These are phyloP conservation scores for Mycothermus thermophilus DNA, from an alignment of 495 filamentous ascomycete genomes.

Conservation along the genomic window DNA sequence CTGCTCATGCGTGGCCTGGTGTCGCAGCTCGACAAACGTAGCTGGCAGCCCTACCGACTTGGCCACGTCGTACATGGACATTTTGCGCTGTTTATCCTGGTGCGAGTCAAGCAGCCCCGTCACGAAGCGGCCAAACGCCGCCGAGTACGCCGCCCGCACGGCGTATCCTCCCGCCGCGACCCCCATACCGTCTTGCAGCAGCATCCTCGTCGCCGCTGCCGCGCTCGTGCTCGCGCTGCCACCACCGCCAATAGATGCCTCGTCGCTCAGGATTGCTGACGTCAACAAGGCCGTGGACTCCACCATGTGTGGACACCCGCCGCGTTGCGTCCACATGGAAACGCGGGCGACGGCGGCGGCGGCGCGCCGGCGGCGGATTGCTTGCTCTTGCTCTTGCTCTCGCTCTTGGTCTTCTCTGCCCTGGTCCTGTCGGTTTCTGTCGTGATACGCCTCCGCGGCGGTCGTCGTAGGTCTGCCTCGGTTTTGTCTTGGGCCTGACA, in stretches of 20 bases:
- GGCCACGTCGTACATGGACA: conserved; percentile 74
- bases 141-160: conserved; percentile 31
- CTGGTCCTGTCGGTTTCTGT: too few species aligned
- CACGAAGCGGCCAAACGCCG: conserved; percentile 54
- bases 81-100: conserved; percentile 51
- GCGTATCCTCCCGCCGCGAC: conserved; percentile 26
- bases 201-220: not conserved
- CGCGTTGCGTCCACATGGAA: conserved; percentile 47
- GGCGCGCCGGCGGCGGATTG: too few species aligned
- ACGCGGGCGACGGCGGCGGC: conserved; percentile 39
- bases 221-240: not conserved
- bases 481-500: too few species aligned
- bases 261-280: conserved; percentile 57
- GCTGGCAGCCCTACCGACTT: conserved; percentile 61
- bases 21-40: conserved; percentile 77
- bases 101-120: conserved; percentile 74
- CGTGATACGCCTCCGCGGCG: too few species aligned
- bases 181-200: conserved; percentile 8
- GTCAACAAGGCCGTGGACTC: conserved; percentile 68
- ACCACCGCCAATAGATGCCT: conserved; percentile 4
- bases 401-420: conserved; percentile 4
- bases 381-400: conserved; percentile 11
- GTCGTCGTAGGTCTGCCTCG: too few species aligned
- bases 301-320: conserved; percentile 65
- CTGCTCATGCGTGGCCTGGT: conserved; percentile 81